Conservation (phyloP, 1,284 basidiomycete species). For the Ustilago bromivora region DNA sequence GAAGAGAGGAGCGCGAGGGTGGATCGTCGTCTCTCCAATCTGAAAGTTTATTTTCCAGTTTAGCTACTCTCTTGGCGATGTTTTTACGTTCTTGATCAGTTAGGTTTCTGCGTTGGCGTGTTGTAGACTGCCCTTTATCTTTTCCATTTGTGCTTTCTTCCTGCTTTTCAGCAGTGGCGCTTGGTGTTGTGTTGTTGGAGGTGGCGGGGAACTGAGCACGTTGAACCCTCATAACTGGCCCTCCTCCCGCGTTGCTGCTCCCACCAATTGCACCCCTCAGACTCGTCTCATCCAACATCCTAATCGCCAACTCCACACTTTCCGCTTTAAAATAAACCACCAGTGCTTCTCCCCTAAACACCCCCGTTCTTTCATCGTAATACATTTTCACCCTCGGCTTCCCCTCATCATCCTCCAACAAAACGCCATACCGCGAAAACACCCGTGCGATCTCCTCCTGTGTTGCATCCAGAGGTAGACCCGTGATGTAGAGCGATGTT, state of each 20-base stretch:
- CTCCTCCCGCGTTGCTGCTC: constrained; percentile 48
- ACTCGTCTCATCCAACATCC: constrained; percentile 90
- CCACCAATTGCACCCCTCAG: constrained; percentile 81
- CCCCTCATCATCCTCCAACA: constrained; percentile 89
- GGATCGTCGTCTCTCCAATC: constrained; percentile 57
- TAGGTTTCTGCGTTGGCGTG: constrained; percentile 18
- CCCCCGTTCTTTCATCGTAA: constrained; percentile 78
- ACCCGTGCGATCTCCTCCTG: constrained; percentile 80
- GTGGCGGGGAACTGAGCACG: constrained; percentile 79
- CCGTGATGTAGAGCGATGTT: constrained; percentile 91
- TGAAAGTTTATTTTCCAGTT: constrained; percentile 60
- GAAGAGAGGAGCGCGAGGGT: constrained; percentile 4
- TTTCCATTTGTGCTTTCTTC: constrained; percentile 5
- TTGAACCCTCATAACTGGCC: constrained; percentile 82
- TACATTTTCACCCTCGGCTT: constrained; percentile 94
- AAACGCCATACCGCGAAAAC: constrained; percentile 89
- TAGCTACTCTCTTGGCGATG: constrained; percentile 54
- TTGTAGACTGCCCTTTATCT: not conserved
- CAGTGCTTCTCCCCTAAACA: constrained; percentile 93
- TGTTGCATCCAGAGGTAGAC: constrained; percentile 83
- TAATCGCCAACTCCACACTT: constrained; percentile 86
- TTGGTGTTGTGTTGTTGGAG: not conserved
- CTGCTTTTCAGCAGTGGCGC: not conserved
- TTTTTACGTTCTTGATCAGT: constrained; percentile 51
- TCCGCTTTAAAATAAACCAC: constrained; percentile 98